A percentile compares a stretch with the other conserved stretches of the same genome.
Conservation (phyloP, 1,284 basidiomycete species). For the Meira nashicola region DNA sequence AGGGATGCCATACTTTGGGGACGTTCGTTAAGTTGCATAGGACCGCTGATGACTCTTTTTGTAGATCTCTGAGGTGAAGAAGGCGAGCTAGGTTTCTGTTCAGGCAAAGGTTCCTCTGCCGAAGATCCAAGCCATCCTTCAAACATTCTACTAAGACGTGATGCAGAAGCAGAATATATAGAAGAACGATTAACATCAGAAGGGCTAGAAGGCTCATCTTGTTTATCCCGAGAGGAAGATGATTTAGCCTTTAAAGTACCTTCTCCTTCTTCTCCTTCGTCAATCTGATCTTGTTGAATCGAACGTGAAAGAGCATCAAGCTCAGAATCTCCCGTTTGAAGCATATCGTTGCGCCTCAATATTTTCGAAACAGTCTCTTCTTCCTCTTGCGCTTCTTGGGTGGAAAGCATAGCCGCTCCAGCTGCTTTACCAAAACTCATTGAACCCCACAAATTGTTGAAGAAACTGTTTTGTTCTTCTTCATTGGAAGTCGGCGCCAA, state of each 20-base stretch:
- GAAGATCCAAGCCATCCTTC: conserved; percentile 35
- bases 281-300: conserved; percentile 20
- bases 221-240: not conserved
- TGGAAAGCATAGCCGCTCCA: conserved; percentile 20
- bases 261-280: not conserved
- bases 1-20: not conserved
- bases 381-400: not conserved
- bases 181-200: too few relatives aligned
- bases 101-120: not conserved
- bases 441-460: conserved; percentile 27
- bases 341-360: too few relatives aligned
- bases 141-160: conserved; percentile 39
- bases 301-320: conserved; percentile 27
- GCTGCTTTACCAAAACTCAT: conserved; percentile 23
- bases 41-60: conserved; percentile 25
- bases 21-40: conserved; percentile 27
- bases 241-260: not conserved
- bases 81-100: not conserved
- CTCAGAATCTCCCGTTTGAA: conserved; percentile 25
- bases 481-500: conserved; percentile 10
- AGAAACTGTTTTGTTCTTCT: conserved; percentile 20
- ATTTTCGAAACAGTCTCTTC: too few relatives aligned
- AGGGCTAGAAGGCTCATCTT: not conserved
- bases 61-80: conserved; percentile 18
- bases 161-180: conserved; percentile 11